These are phyloP conservation scores for Friedmanniomyces simplex DNA, from an alignment of 495 filamentous ascomycete species.

Conservation along the genomic window DNA sequence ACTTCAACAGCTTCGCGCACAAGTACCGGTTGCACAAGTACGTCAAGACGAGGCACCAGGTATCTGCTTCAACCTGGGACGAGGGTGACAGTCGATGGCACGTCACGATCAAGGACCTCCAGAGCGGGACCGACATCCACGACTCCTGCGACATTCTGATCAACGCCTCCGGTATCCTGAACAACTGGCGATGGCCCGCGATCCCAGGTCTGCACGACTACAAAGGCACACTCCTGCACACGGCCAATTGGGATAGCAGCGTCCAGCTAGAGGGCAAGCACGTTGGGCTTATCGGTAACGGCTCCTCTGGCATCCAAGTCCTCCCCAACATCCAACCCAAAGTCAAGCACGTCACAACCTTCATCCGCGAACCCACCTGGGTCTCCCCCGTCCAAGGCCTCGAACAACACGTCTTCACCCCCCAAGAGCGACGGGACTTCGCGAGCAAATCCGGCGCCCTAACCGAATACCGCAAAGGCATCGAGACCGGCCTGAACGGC, in stretches of 20 bases:
- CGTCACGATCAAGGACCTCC: constrained; percentile 5
- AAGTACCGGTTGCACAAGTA: constrained; percentile 17
- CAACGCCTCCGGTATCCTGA: constrained; percentile 28
- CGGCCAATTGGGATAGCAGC: constrained; percentile 21
- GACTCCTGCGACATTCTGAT: constrained; percentile 26
- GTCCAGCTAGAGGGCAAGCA: constrained; percentile 20
- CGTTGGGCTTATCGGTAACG: constrained; percentile 27
- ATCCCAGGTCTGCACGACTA: constrained; percentile 21
- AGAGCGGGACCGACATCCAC: constrained; percentile 5
- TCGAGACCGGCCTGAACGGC: constrained; percentile 12
- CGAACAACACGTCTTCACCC: constrained; percentile 31
- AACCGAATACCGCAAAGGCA: constrained; percentile 14
- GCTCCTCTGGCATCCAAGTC: constrained; percentile 23
- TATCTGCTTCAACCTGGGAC: constrained; percentile 25
- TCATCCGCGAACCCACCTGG: constrained; percentile 15
- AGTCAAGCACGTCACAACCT: constrained; percentile 16
- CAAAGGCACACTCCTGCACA: constrained; percentile 23
- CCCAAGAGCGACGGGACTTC: constrained; percentile 5
- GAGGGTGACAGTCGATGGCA: constrained; percentile 10
- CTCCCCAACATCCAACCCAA: constrained; percentile 18
- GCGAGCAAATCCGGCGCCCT: background rate
- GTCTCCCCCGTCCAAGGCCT: constrained; percentile 29
- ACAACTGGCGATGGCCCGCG: constrained; percentile 22
- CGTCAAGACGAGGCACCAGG: constrained; percentile 28
- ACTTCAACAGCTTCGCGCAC: constrained; percentile 23